These are phyloP conservation scores for Acephala macrosclerotiorum DNA, from an alignment of 2,329 filamentous ascomycete species.

Conservation along the genomic window DNA sequence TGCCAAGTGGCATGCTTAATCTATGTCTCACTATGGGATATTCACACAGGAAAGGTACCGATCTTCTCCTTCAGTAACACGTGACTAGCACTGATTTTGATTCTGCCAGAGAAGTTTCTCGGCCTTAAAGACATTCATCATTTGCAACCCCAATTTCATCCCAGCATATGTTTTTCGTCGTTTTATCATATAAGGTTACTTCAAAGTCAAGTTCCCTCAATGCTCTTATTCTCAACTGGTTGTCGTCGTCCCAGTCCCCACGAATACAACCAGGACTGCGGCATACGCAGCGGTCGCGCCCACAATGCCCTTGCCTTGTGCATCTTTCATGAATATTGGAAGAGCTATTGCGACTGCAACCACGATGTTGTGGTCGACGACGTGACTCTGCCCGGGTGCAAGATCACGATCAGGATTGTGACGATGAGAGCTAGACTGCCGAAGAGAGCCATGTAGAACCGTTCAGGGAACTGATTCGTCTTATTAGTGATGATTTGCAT, in stretches of 20 bases:
- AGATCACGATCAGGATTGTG: conserved; percentile 21
- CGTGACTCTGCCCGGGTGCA: conserved; percentile 7
- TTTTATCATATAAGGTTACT: too few species aligned
- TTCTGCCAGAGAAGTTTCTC: too few species aligned
- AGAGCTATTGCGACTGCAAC: conserved; percentile 3
- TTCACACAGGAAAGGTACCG: too few species aligned
- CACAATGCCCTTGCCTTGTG: conserved; percentile 7
- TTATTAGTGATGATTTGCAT: too few species aligned
- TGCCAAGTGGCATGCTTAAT: background rate
- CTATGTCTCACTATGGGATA: too few species aligned
- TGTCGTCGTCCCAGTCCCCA: background rate
- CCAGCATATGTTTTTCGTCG: too few species aligned
- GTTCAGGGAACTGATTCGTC: background rate
- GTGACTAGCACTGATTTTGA: too few species aligned
- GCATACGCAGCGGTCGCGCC: conserved; percentile 17
- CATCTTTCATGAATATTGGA: conserved; percentile 4
- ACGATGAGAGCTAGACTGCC: conserved; percentile 15
- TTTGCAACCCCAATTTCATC: too few species aligned
- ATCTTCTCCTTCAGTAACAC: too few species aligned
- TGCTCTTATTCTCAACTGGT: background rate
- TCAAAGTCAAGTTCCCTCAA: too few species aligned
- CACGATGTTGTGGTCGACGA: background rate
- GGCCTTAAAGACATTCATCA: too few species aligned
- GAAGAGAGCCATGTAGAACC: conserved; percentile 15
- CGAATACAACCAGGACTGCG: conserved; percentile 18